These are phyloP conservation scores for Kondoa malvinella DNA, from an alignment of 768 basidiomycete genomes.

Conservation along the genomic window DNA sequence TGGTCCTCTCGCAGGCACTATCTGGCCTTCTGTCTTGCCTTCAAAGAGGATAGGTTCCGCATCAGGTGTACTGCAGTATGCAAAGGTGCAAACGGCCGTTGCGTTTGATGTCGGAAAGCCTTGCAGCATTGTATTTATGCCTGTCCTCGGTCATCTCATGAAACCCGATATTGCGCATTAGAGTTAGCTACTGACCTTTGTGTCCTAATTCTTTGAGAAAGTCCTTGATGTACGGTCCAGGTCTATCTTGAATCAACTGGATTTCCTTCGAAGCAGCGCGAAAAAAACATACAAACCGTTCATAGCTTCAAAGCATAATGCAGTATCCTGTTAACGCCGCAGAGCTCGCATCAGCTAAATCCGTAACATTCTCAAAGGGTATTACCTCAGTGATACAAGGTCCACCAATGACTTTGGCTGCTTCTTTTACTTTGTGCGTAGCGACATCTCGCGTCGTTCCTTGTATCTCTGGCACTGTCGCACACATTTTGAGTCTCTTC, in stretches of 20 bases:
- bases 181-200: constrained; percentile 43
- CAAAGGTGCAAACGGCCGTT: constrained; percentile 87
- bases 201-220: constrained; percentile 71
- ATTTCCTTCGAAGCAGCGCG: too few species aligned
- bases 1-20: constrained; percentile 68
- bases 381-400: constrained; percentile 47
- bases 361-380: background rate
- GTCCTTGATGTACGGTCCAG: constrained; percentile 93
- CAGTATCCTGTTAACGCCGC: constrained; percentile 53
- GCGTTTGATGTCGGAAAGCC: constrained; percentile 62
- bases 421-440: constrained; percentile 62
- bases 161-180: background rate
- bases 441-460: constrained; percentile 84
- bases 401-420: constrained; percentile 51
- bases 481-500: background rate
- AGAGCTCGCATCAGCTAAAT: constrained; percentile 28
- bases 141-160: constrained; percentile 30
- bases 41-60: constrained; percentile 65
- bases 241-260: constrained; percentile 31
- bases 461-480: constrained; percentile 76
- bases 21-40: constrained; percentile 71
- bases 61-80: constrained; percentile 71
- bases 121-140: constrained; percentile 62
- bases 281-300: constrained; percentile 44
- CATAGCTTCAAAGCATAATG: constrained; percentile 73